A percentile compares a stretch with the other conserved stretches of the same genome.
Evolutionary conservation across 768 basidiomycete genomes (phyloP).

Genomic region (Leucocoprinus birnbaumii): DNA sequence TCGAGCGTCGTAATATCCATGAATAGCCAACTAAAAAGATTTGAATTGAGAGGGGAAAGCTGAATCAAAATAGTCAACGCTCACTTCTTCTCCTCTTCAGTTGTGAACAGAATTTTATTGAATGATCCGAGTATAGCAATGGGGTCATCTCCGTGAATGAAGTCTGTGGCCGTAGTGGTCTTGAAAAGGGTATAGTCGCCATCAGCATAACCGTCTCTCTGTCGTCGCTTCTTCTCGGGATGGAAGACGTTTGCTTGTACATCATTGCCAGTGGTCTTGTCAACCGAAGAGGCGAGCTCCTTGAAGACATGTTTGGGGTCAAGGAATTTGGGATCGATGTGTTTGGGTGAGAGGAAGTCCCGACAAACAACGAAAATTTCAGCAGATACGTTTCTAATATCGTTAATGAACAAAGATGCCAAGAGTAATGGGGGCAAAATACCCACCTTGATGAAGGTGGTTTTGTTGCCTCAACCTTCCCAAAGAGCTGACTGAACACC

Average conservation of each 20-base stretch:
- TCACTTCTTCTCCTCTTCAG: slow-evolving; percentile 84
- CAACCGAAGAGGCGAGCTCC: slow-evolving; percentile 58
- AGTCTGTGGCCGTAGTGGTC: slow-evolving; percentile 63
- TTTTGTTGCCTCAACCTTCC: slow-evolving; percentile 97
- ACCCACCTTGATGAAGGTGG: slow-evolving; percentile 91
- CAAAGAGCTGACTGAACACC: slow-evolving; percentile 97
- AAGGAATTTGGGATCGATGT: slow-evolving; percentile 97
- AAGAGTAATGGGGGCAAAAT: neutral
- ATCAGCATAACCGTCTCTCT: slow-evolving; percentile 93
- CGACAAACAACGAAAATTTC: slow-evolving; percentile 99
- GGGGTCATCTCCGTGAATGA: slow-evolving; percentile 69
- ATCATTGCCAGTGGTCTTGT: slow-evolving; percentile 60
- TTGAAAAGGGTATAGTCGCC: slow-evolving; percentile 92
- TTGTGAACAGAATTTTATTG: slow-evolving; percentile 74
- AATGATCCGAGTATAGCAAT: slow-evolving; percentile 73
- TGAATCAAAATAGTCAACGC: slow-evolving; percentile 18
- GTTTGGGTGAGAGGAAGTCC: slow-evolving; percentile 90
- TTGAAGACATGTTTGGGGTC: slow-evolving; percentile 98
- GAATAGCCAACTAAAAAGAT: slow-evolving; percentile 62
- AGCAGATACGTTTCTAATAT: slow-evolving; percentile 89
- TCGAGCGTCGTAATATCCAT: slow-evolving; percentile 75
- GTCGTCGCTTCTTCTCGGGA: slow-evolving; percentile 92
- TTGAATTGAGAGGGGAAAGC: neutral
- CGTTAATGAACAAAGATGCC: neutral
- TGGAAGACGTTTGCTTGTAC: slow-evolving; percentile 91